Percentiles rank a stretch among this genome's conserved stretches.
phyloP scores from a whole-genome alignment of 371 early-diverging fungal species.

The Actinomucor elegans region DNA sequence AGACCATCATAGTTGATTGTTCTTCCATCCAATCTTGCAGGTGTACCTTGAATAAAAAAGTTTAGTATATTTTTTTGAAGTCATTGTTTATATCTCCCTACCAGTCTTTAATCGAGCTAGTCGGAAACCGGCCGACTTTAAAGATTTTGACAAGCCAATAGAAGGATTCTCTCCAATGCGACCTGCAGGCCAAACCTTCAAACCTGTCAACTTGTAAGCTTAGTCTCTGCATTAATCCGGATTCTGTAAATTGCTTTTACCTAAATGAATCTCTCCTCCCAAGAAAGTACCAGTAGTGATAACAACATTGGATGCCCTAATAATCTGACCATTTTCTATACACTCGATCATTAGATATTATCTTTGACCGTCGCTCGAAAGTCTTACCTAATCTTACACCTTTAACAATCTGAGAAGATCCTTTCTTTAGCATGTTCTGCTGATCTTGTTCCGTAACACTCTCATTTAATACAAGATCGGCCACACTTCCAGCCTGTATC shows the following conservation, averaged over 20 bases:
- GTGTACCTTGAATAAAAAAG: slow-evolving; percentile 56
- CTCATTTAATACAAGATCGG: slow-evolving; percentile 63
- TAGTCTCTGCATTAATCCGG: no score
- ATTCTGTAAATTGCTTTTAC: slow-evolving; percentile 16
- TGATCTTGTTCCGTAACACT: slow-evolving; percentile 35
- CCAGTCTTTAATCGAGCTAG: slow-evolving; percentile 81
- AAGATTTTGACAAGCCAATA: slow-evolving; percentile 72
- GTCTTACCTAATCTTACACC: slow-evolving; percentile 48
- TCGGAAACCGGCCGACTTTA: slow-evolving; percentile 73
- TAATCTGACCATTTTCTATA: slow-evolving; percentile 64
- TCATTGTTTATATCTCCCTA: slow-evolving; percentile 2
- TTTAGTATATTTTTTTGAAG: neutral
- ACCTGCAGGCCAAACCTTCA: slow-evolving; percentile 77
- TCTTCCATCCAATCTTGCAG: slow-evolving; percentile 74
- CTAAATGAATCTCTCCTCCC: slow-evolving; percentile 83
- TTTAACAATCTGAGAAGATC: slow-evolving; percentile 30
- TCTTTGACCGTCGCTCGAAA: neutral
- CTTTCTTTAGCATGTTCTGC: slow-evolving; percentile 22
- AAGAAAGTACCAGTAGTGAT: slow-evolving; percentile 89
- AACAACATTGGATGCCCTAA: slow-evolving; percentile 71
- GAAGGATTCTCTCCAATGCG: slow-evolving; percentile 79
- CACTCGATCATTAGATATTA: neutral
- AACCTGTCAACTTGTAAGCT: slow-evolving; percentile 38
- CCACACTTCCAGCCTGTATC: slow-evolving; percentile 70
- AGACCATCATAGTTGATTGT: slow-evolving; percentile 75